These are phyloP conservation scores for Geosmithia putterillii DNA, from an alignment of 2,329 filamentous ascomycete genomes.

Conservation along the genomic window DNA sequence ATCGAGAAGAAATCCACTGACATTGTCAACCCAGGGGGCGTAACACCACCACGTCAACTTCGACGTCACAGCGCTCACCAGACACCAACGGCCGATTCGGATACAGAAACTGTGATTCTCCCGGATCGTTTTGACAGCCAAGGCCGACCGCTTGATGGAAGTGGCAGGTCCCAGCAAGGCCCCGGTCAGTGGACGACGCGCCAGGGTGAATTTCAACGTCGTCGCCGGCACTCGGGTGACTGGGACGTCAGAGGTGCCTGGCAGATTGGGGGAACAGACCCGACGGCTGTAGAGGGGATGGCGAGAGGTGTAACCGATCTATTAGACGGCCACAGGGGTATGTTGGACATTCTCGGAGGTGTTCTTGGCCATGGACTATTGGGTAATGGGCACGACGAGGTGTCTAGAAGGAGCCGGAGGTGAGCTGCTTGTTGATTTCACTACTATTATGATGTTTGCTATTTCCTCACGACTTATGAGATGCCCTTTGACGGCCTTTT, in stretches of 20 bases:
- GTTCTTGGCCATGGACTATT: slow-evolving; percentile 2
- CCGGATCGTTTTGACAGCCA: slow-evolving; percentile 16
- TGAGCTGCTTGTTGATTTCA: not conserved
- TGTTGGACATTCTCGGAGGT: slow-evolving; percentile 1
- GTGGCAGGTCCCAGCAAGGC: slow-evolving; percentile 1
- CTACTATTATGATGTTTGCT: not conserved
- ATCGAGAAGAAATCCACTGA: not conserved
- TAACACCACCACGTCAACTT: not conserved
- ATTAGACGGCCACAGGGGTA: slow-evolving; percentile 4
- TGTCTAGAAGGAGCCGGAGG: slow-evolving; percentile 1
- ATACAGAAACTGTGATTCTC: slow-evolving; percentile 10
- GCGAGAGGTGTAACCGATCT: slow-evolving; percentile 4
- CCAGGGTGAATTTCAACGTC: slow-evolving; percentile 28
- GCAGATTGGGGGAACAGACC: slow-evolving; percentile 31
- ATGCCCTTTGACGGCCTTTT: too few species aligned
- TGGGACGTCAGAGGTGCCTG: slow-evolving; percentile 27
- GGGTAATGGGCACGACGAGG: slow-evolving; percentile 1
- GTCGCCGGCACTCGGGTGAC: slow-evolving; percentile 16
- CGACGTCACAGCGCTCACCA: not conserved
- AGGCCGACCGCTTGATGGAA: slow-evolving; percentile 24
- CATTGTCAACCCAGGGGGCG: not conserved
- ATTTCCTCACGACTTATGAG: not conserved
- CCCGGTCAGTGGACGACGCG: slow-evolving; percentile 20
- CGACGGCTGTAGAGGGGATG: slow-evolving; percentile 11
- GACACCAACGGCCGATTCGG: slow-evolving; percentile 2